phyloP scores from a whole-genome alignment of 352 stramenopile species.

The Phytopythium montanum region DNA sequence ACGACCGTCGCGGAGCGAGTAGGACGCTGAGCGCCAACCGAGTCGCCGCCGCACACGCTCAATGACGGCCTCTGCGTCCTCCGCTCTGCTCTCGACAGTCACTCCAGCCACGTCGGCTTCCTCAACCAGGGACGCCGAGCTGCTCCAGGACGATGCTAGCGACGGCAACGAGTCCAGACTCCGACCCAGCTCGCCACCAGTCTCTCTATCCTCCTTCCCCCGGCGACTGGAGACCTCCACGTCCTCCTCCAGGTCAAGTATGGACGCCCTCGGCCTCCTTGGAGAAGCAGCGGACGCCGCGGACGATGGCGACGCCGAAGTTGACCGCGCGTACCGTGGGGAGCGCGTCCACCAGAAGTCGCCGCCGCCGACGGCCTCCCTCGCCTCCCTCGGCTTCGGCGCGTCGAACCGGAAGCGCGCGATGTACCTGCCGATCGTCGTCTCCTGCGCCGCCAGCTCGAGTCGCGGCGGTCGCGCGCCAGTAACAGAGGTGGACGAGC shows the following conservation, averaged over 20 bases:
- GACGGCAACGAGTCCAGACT: conserved; percentile 16
- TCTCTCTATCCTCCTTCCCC: neutral
- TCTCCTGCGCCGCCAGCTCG: conserved; percentile 8
- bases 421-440: conserved; percentile 70
- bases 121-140: neutral
- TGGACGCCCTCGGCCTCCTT: conserved; percentile 2
- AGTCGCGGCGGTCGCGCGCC: conserved; percentile 10
- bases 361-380: conserved; percentile 13
- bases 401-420: conserved; percentile 56
- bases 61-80: conserved; percentile 56
- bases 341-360: conserved; percentile 66
- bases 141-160: conserved; percentile 2
- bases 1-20: neutral
- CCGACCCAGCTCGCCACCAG: neutral
- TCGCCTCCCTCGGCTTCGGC: conserved; percentile 40
- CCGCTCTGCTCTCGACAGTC: conserved; percentile 9
- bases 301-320: conserved; percentile 10
- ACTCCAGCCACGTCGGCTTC: neutral
- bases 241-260: conserved; percentile 19
- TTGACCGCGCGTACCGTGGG: conserved; percentile 19
- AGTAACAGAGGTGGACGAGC: neutral
- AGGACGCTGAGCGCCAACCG: conserved; percentile 18
- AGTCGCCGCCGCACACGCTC: conserved; percentile 55
- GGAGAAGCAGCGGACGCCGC: conserved; percentile 23
- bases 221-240: conserved; percentile 9